phyloP scores from a whole-genome alignment of 2,329 filamentous ascomycete species.

The Hymenoscyphus salicellus region DNA sequence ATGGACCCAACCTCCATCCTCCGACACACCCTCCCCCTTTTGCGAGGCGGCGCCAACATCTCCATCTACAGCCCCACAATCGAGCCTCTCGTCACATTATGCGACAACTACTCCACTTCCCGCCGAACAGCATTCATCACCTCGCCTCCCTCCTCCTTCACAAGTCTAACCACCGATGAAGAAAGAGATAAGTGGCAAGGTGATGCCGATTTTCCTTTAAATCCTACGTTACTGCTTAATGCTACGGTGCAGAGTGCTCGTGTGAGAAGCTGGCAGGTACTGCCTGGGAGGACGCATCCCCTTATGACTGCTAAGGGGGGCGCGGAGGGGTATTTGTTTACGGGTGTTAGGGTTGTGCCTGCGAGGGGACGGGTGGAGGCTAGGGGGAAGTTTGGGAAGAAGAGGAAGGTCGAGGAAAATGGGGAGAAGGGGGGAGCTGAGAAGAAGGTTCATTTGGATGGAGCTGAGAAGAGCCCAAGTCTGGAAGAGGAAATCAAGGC shows the following conservation, averaged over 20 bases:
- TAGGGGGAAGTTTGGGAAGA: slow-evolving; percentile 62
- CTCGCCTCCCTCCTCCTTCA: slow-evolving; percentile 46
- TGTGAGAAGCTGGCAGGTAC: slow-evolving; percentile 80
- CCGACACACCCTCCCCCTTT: slow-evolving; percentile 70
- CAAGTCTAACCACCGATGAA: slow-evolving; percentile 42
- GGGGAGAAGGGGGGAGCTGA: background rate
- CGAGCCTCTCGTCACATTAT: slow-evolving; percentile 73
- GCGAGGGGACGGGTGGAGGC: slow-evolving; percentile 77
- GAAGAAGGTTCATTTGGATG: background rate
- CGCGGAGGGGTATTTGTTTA: slow-evolving; percentile 86
- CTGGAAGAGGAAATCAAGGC: background rate
- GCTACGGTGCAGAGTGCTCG: slow-evolving; percentile 77
- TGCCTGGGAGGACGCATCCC: slow-evolving; percentile 89
- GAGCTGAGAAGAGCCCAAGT: background rate
- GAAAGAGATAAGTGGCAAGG: slow-evolving; percentile 57
- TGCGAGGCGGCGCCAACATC: slow-evolving; percentile 78
- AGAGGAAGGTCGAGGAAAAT: slow-evolving; percentile 19
- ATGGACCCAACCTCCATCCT: slow-evolving; percentile 81
- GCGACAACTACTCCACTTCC: slow-evolving; percentile 80
- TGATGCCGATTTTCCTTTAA: slow-evolving; percentile 77
- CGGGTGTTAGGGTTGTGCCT: slow-evolving; percentile 76
- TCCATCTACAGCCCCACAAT: slow-evolving; percentile 80
- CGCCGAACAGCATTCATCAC: slow-evolving; percentile 73
- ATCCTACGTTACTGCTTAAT: slow-evolving; percentile 79
- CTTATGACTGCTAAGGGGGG: slow-evolving; percentile 87